These are phyloP conservation scores for Colletotrichum abscissum DNA, from an alignment of 2,329 filamentous ascomycete species.

Conservation along the genomic window DNA sequence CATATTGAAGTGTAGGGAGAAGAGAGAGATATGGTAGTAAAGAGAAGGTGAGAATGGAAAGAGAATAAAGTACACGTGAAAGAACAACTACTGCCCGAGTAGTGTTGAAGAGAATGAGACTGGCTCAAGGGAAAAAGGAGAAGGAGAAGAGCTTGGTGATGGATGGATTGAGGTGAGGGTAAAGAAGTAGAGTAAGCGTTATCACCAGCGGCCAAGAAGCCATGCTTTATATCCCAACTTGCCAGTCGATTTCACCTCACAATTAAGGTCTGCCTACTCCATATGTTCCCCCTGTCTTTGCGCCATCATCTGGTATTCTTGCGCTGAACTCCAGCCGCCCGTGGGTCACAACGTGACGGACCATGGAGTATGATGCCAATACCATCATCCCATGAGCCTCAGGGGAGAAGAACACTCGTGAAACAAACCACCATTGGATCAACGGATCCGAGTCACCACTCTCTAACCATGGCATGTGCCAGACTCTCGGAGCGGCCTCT, in stretches of 20 bases:
- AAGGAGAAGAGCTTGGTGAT: background rate
- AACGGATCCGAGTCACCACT: background rate
- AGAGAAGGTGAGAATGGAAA: background rate
- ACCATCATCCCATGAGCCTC: background rate
- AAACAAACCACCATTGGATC: background rate
- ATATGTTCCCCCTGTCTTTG: background rate
- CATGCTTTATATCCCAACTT: constrained; percentile 17
- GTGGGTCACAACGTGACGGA: background rate
- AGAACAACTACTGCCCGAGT: constrained; percentile 31
- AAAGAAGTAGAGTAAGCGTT: background rate
- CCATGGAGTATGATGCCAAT: background rate
- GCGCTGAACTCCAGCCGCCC: background rate
- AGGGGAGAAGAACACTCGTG: background rate
- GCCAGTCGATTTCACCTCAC: background rate
- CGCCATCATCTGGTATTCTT: constrained; percentile 17
- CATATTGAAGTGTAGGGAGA: background rate
- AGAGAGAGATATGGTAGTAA: background rate
- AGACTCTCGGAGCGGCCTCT: background rate
- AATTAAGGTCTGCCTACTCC: background rate
- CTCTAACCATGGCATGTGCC: background rate
- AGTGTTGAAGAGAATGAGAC: constrained; percentile 17
- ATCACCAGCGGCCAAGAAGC: background rate
- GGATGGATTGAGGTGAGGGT: background rate
- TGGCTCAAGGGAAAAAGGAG: constrained; percentile 4
- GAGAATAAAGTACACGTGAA: background rate